Conservation (phyloP, 805 yeast genomes). For the Blastobotrys mokoenaii region DNA sequence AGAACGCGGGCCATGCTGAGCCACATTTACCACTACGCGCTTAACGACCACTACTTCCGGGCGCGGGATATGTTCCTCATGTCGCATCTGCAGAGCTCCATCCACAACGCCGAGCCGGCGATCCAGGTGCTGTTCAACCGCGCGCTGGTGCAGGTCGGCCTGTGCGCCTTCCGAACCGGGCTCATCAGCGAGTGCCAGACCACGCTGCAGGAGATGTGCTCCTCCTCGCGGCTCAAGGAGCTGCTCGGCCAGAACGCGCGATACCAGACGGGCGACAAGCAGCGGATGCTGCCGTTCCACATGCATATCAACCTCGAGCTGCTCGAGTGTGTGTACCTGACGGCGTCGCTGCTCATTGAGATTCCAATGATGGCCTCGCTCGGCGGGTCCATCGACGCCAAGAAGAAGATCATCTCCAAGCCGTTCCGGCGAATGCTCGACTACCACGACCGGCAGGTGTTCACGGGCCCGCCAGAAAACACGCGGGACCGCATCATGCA, state of each 20-base stretch:
- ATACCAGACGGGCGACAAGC: conserved; percentile 47
- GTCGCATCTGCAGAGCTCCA: conserved; percentile 77
- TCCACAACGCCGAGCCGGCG: conserved; percentile 75
- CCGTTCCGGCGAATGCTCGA: conserved; percentile 88
- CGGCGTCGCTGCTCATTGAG: conserved; percentile 81
- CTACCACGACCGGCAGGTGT: conserved; percentile 86
- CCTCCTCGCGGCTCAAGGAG: conserved; percentile 81
- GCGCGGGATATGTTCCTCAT: conserved; percentile 84
- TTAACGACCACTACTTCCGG: conserved; percentile 70
- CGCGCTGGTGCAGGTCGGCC: conserved; percentile 90
- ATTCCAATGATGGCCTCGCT: conserved; percentile 82
- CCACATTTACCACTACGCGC: conserved; percentile 85
- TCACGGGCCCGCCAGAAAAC: conserved; percentile 97
- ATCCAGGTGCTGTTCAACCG: conserved; percentile 92
- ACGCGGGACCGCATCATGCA: conserved; percentile 88
- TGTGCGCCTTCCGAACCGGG: conserved; percentile 90
- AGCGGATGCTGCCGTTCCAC: conserved; percentile 90
- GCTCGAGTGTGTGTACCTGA: conserved; percentile 87
- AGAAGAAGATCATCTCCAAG: conserved; percentile 62
- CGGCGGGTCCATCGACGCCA: conserved; percentile 40
- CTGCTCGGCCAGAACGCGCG: conserved; percentile 73
- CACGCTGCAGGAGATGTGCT: conserved; percentile 77
- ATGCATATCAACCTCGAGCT: conserved; percentile 96
- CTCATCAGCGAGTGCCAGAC: conserved; percentile 80
- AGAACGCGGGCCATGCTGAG: conserved; percentile 77